These are phyloP conservation scores for Clohesyomyces aquaticus DNA, from an alignment of 495 filamentous ascomycete species.

Conservation along the genomic window DNA sequence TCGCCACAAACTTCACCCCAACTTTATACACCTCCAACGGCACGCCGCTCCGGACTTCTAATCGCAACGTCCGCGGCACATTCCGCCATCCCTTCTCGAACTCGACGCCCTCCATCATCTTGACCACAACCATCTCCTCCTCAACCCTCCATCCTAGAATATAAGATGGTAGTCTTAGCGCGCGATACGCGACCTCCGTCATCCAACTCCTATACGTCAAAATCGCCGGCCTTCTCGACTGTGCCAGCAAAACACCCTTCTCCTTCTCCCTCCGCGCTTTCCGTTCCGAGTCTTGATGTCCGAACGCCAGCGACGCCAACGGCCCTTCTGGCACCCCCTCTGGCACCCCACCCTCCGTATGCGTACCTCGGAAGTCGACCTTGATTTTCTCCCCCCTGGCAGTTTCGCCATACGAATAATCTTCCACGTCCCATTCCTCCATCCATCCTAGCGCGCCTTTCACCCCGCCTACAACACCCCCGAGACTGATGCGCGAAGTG, in stretches of 20 bases:
- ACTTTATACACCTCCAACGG: conserved; percentile 76
- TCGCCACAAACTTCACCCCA: conserved; percentile 67
- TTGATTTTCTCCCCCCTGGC: too few relatives aligned
- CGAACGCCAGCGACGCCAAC: too few relatives aligned
- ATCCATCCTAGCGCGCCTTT: not conserved
- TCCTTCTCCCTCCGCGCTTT: not conserved
- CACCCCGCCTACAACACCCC: not conserved
- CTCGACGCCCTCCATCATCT: conserved; percentile 70
- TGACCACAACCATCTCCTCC: conserved; percentile 63
- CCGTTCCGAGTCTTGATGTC: too few relatives aligned
- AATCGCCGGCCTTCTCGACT: conserved; percentile 64
- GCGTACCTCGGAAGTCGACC: too few relatives aligned
- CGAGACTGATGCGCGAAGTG: too few relatives aligned
- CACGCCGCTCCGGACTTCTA: conserved; percentile 63
- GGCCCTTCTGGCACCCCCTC: too few relatives aligned
- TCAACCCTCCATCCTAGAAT: conserved; percentile 58
- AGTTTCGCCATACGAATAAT: not conserved
- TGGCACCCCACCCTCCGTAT: too few relatives aligned
- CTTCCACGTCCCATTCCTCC: conserved; percentile 19
- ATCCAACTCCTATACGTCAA: conserved; percentile 67
- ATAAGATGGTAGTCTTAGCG: conserved; percentile 63
- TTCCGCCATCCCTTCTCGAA: conserved; percentile 62
- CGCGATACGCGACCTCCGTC: conserved; percentile 55
- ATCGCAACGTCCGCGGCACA: conserved; percentile 59
- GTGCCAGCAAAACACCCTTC: conserved; percentile 42